Conservation (phyloP, 2,329 filamentous ascomycete genomes). For the Aspergillus alliaceus region DNA sequence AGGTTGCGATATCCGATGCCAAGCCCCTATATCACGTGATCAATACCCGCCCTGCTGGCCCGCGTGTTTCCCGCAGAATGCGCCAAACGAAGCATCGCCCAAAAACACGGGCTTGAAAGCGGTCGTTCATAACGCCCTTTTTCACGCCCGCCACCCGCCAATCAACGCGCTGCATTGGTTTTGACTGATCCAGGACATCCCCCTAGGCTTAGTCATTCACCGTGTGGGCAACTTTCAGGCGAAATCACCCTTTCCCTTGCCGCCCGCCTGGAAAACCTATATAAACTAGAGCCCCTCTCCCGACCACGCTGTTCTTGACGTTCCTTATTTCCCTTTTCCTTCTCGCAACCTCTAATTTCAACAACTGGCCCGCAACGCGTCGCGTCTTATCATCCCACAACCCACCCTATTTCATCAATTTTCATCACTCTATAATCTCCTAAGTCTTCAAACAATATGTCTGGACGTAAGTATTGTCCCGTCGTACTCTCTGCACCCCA, state of each 20-base stretch:
- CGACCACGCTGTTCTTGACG: constrained; percentile 10
- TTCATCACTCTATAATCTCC: constrained; percentile 19
- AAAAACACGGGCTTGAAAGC: constrained; percentile 36
- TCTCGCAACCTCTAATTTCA: constrained; percentile 11
- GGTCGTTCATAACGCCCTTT: constrained; percentile 42
- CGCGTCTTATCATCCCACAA: constrained; percentile 13
- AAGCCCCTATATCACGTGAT: background rate
- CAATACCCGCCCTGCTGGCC: background rate
- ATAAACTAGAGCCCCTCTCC: constrained; percentile 27
- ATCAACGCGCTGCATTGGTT: constrained; percentile 30
- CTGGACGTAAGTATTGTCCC: constrained; percentile 40
- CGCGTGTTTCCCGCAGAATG: no score
- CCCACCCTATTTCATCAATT: constrained; percentile 1
- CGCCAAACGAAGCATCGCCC: constrained; percentile 4
- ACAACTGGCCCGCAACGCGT: constrained; percentile 18
- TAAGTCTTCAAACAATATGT: constrained; percentile 31
- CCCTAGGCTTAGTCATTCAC: constrained; percentile 28
- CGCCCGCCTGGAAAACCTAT: constrained; percentile 26
- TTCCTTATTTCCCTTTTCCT: constrained; percentile 19
- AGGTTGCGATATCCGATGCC: constrained; percentile 1
- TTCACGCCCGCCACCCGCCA: constrained; percentile 31
- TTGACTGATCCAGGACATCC: constrained; percentile 23
- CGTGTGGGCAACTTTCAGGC: background rate
- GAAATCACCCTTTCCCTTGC: constrained; percentile 21
- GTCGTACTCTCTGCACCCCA: background rate